A percentile compares a stretch with the other conserved stretches of the same genome.
phyloP scores from a whole-genome alignment of 768 basidiomycete genomes.

The Royoungia palumana region DNA sequence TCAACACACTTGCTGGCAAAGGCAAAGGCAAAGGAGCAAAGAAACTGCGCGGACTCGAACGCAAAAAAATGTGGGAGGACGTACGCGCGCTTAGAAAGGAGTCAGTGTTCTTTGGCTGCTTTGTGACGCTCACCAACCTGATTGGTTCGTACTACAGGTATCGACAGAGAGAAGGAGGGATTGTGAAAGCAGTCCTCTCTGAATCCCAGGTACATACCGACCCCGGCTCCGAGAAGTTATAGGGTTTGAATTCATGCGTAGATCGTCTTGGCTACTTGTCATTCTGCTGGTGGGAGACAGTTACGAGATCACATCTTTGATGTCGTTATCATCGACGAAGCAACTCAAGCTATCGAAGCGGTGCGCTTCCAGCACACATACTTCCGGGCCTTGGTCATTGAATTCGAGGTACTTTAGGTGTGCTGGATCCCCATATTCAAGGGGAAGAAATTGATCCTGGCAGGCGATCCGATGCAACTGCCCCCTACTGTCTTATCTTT shows the following conservation, averaged over 20 bases:
- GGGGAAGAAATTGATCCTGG: constrained; percentile 82
- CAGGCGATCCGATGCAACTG: constrained; percentile 94
- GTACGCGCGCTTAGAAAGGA: constrained; percentile 87
- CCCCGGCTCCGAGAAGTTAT: neutral
- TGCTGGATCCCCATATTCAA: constrained; percentile 98
- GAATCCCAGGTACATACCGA: constrained; percentile 60
- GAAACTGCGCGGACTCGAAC: constrained; percentile 63
- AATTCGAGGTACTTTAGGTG: constrained; percentile 5
- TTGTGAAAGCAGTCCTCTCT: constrained; percentile 75
- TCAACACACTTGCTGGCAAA: constrained; percentile 66
- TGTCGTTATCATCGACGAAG: constrained; percentile 95
- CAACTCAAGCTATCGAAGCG: constrained; percentile 94
- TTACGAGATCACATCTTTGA: constrained; percentile 79
- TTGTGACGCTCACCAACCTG: neutral
- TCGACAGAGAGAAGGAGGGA: constrained; percentile 81
- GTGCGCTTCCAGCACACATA: constrained; percentile 40
- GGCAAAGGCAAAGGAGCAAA: constrained; percentile 75
- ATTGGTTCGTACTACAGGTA: constrained; percentile 49
- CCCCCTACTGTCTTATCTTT: constrained; percentile 87
- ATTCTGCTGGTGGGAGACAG: constrained; percentile 86
- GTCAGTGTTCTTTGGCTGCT: constrained; percentile 40
- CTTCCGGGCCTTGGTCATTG: neutral
- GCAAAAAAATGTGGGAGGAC: constrained; percentile 84
- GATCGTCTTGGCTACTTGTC: constrained; percentile 92
- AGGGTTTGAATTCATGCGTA: constrained; percentile 22